A percentile compares a stretch with the other conserved stretches of the same genome.
These are phyloP conservation scores for Leonotis leonurus DNA, from an alignment of 257 asterid genomes.

Conservation along the genomic window DNA sequence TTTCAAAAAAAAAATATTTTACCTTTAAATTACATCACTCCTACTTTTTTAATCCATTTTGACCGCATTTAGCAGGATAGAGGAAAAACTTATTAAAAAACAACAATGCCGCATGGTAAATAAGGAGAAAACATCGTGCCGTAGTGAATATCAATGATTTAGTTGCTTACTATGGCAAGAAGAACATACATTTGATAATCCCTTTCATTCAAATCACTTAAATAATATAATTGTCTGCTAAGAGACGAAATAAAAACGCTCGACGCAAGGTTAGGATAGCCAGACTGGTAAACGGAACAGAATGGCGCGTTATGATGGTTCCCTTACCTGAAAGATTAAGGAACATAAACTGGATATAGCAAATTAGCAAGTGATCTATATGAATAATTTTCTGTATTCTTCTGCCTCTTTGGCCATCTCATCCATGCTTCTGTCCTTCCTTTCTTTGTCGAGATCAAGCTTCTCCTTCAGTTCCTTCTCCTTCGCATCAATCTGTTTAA, in stretches of 20 bases:
- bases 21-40: no score
- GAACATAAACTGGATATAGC: no score
- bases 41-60: no score
- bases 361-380: constrained; percentile 20
- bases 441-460: constrained; percentile 79
- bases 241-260: background rate
- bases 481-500: constrained; percentile 62
- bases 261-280: background rate
- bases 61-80: no score
- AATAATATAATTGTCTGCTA: background rate
- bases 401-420: constrained; percentile 95
- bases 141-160: background rate
- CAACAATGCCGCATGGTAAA: background rate
- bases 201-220: background rate
- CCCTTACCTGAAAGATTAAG: background rate
- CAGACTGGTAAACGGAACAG: background rate
- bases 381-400: constrained; percentile 62
- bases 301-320: background rate
- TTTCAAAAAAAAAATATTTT: no score
- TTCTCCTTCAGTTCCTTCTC: constrained; percentile 80
- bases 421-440: constrained; percentile 75
- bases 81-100: no score
- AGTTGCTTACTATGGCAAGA: background rate
- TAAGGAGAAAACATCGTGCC: background rate
- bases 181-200: background rate